Percentiles rank a stretch among this genome's conserved stretches.
phyloP scores from a whole-genome alignment of 1,284 basidiomycete genomes.

The Moniliella sp. region DNA sequence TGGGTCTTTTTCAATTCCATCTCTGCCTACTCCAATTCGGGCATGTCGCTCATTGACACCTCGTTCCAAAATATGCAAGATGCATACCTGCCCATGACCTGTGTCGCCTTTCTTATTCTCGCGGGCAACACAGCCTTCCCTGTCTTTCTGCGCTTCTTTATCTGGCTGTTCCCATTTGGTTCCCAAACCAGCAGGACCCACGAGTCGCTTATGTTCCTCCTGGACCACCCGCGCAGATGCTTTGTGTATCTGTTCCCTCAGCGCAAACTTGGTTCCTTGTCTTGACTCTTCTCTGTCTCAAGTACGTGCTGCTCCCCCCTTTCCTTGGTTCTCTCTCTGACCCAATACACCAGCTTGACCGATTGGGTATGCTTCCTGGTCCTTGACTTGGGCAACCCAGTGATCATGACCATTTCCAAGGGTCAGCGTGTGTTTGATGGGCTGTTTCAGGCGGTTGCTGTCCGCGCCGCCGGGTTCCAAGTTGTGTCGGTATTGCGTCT shows the following conservation, averaged over 20 bases:
- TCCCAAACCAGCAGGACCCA: constrained; percentile 47
- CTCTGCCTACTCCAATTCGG: constrained; percentile 55
- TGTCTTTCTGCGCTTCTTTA: constrained; percentile 29
- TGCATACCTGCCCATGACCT: constrained; percentile 58
- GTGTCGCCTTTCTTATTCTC: constrained; percentile 47
- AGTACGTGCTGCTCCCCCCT: constrained; percentile 37
- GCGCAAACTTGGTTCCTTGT: constrained; percentile 74
- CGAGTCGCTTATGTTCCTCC: constrained; percentile 69
- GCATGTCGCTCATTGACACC: constrained; percentile 63
- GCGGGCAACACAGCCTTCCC: constrained; percentile 66
- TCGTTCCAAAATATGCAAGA: constrained; percentile 64
- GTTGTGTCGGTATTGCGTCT: constrained; percentile 51
- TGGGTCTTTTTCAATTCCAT: not conserved
- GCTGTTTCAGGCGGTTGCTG: constrained; percentile 41
- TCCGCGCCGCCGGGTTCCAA: constrained; percentile 67
- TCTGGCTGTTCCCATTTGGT: constrained; percentile 53
- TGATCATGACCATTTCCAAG: constrained; percentile 49
- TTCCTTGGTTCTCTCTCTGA: not conserved
- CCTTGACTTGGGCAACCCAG: constrained; percentile 60
- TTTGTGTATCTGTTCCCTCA: constrained; percentile 86
- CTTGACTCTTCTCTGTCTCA: constrained; percentile 47
- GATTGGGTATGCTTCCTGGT: constrained; percentile 77
- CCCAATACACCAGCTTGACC: constrained; percentile 39
- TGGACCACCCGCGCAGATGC: constrained; percentile 83
- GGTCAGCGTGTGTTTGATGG: constrained; percentile 37